Base-by-base conservation (phyloP, 2,329 filamentous ascomycete species). In the Parastagonospora nodorum region DNA sequence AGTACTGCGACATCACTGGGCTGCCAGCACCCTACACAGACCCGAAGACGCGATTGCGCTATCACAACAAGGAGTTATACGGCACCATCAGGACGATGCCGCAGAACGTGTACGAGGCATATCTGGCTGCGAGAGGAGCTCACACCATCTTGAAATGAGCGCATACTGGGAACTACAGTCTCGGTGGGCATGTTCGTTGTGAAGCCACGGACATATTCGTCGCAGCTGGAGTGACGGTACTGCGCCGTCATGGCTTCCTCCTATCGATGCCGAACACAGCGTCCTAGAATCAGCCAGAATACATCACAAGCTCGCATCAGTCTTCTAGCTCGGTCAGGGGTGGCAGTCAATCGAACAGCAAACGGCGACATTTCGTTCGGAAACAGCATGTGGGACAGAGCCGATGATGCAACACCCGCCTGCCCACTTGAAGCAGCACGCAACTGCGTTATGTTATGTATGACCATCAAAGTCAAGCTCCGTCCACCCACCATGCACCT, bases 1-100 rank as follows among this genome's bases (percentile, higher is more conserved):
- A 88, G 66, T 99, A 97, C 75, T 99, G 94, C 78, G 95, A 99
- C 74, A 84, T 99, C 64, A 99, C 94, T 1, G 95, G 94, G 1
- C 77, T 99, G 58, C 85, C 90, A n/a, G 90, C 92, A 28, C 88
- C 89, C 5, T 99, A 99, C 72, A 85, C 90, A 29, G 94, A 99
- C 71, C 95, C 94, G 2, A 99, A 99, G 82, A 96, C 92, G 33
- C 84, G 93, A 58, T 76, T 99, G 74, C 82, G 93, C 55, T 99
- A 99, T 75, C 90, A 96, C 74, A 88, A 99, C 74, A 89, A 85
- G 73, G 94, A 99, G 78, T 84, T 97, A 5, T 99, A 97, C 78
- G 84, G 83, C 2, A 84, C 92, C 35, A 88, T 99, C 51, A 85
- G 92, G 66, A 85, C 82, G 2, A 75, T 99, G 64, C 88, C 89